phyloP scores from a whole-genome alignment of 306 rosid species.

The Abrus precatorius region DNA sequence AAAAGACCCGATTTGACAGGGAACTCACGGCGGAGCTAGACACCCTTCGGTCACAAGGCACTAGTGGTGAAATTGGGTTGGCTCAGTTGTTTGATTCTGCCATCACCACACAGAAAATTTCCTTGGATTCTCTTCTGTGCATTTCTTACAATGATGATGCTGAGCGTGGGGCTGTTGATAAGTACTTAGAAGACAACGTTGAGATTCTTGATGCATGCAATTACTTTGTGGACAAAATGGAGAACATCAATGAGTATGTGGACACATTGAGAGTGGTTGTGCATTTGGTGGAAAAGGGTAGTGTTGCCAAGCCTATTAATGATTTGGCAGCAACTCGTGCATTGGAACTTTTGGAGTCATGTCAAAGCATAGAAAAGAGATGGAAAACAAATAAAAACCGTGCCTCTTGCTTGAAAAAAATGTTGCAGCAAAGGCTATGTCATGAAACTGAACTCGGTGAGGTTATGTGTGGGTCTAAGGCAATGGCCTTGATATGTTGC shows the following conservation, averaged over 20 bases:
- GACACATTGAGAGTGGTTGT: conserved; percentile 47
- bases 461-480: conserved; percentile 57
- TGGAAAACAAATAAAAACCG: not conserved
- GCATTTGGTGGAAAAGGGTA: conserved; percentile 44
- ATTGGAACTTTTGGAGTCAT: conserved; percentile 46
- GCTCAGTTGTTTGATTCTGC: conserved; percentile 54
- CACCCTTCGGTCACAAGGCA: conserved; percentile 35
- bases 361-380: conserved; percentile 12
- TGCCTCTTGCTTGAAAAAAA: conserved; percentile 35
- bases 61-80: conserved; percentile 36
- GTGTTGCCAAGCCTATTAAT: conserved; percentile 25
- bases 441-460: conserved; percentile 50
- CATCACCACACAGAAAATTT: conserved; percentile 56
- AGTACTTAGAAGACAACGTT: conserved; percentile 53
- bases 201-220: conserved; percentile 62
- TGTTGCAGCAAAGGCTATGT: conserved; percentile 43
- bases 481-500: conserved; percentile 55
- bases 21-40: conserved; percentile 49
- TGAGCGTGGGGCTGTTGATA: conserved; percentile 43
- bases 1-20: conserved; percentile 43
- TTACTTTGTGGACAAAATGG: conserved; percentile 51
- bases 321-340: conserved; percentile 42
- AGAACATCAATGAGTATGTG: conserved; percentile 42
- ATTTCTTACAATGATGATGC: conserved; percentile 15
- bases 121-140: conserved; percentile 45